phyloP scores from a whole-genome alignment of 768 basidiomycete species.

The Clathrus columnatus region DNA sequence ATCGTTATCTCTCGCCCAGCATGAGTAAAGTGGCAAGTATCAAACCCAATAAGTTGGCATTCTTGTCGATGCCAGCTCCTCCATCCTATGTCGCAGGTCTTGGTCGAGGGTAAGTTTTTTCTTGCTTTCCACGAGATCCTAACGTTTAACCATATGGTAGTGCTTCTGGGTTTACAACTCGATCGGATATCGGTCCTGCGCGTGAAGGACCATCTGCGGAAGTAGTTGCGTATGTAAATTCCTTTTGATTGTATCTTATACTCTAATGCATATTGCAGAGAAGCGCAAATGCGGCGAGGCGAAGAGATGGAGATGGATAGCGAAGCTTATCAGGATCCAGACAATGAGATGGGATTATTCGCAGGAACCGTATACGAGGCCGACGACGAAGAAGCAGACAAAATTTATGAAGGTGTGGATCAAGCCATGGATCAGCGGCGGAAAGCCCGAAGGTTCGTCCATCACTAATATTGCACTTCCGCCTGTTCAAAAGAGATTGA shows the following conservation, averaged over 20 bases:
- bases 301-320: constrained; percentile 85
- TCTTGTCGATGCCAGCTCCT: constrained; percentile 87
- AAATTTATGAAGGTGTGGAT: constrained; percentile 90
- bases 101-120: constrained; percentile 72
- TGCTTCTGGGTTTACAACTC: constrained; percentile 95
- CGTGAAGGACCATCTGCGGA: constrained; percentile 92
- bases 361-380: constrained; percentile 94
- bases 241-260: not conserved
- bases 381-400: constrained; percentile 96
- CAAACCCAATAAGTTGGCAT: constrained; percentile 76
- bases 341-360: constrained; percentile 94
- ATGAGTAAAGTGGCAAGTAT: constrained; percentile 31
- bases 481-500: constrained; percentile 13
- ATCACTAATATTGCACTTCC: constrained; percentile 22
- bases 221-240: constrained; percentile 62
- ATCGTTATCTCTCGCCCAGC: too few relatives aligned
- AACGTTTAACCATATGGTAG: constrained; percentile 28
- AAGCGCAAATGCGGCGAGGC: constrained; percentile 77
- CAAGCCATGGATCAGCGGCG: constrained; percentile 83
- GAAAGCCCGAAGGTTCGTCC: constrained; percentile 63
- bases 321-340: constrained; percentile 92
- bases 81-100: constrained; percentile 98
- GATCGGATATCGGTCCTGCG: constrained; percentile 97
- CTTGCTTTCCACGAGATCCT: not conserved
- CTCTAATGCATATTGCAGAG: constrained; percentile 38